Percentiles rank a stretch among this genome's conserved stretches.
phyloP scores from a whole-genome alignment of 352 stramenopile species.

The Phytophthora vignae region DNA sequence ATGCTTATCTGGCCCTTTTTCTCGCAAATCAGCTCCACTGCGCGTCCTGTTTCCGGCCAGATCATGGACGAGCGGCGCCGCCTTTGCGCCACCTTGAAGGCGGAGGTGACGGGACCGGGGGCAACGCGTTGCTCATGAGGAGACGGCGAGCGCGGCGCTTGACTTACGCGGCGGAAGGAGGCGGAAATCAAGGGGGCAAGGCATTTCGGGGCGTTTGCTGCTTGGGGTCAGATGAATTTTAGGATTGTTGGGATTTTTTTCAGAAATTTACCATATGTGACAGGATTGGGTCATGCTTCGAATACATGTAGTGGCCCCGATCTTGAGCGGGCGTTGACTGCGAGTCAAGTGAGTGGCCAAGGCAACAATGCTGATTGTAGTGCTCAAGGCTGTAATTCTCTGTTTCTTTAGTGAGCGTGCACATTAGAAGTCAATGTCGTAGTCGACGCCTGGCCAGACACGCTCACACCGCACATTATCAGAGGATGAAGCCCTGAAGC shows the following conservation, averaged over 20 bases:
- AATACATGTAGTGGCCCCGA: slow-evolving; percentile 27
- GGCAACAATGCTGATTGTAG: too few species aligned
- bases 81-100: slow-evolving; percentile 15
- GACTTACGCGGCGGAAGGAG: not conserved
- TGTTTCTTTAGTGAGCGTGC: not conserved
- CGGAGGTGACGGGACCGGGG: not conserved
- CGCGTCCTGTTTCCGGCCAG: slow-evolving; percentile 5
- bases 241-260: not conserved
- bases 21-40: slow-evolving; percentile 29
- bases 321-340: slow-evolving; percentile 22
- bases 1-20: slow-evolving; percentile 20
- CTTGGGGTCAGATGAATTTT: not conserved
- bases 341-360: not conserved
- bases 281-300: not conserved
- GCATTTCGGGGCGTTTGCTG: not conserved
- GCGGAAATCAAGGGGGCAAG: not conserved
- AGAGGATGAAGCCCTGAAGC: not conserved
- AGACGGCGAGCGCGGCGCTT: not conserved
- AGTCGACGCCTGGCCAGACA: not conserved
- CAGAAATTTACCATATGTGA: not conserved
- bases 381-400: too few species aligned
- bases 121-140: not conserved
- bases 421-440: not conserved
- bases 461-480: not conserved
- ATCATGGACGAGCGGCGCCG: slow-evolving; percentile 12